Percentiles rank a stretch among this genome's conserved stretches.
Conservation (phyloP, 352 stramenopile genomes). For the Pythium rhizo-oryzae region DNA sequence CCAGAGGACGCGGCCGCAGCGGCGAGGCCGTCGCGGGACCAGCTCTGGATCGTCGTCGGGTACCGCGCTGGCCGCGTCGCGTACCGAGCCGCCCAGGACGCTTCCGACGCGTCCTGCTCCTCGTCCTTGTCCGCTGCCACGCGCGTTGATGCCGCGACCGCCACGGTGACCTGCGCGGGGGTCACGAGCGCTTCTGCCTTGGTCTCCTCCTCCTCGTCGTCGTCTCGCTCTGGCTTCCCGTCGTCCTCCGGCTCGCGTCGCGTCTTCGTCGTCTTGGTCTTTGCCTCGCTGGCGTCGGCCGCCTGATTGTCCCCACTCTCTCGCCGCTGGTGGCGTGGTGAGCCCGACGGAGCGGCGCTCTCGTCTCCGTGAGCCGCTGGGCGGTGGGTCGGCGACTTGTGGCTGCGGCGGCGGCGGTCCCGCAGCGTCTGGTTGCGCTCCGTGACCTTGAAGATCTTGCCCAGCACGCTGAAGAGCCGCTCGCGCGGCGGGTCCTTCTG, state of each 20-base stretch:
- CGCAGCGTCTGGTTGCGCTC: slow-evolving; percentile 58
- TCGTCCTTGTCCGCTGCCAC: not conserved
- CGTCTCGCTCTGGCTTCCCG: not conserved
- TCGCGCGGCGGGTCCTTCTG: slow-evolving; percentile 66
- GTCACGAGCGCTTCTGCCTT: too few relatives aligned
- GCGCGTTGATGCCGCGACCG: too few relatives aligned
- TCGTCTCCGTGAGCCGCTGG: too few relatives aligned
- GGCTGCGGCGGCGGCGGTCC: not conserved
- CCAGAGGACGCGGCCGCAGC: not conserved
- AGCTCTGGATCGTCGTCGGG: slow-evolving; percentile 49
- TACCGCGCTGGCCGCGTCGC: slow-evolving; percentile 29
- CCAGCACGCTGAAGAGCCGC: slow-evolving; percentile 72
- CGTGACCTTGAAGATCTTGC: slow-evolving; percentile 74
- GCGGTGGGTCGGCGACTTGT: not conserved
- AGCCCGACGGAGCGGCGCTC: too few relatives aligned
- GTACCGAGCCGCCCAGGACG: slow-evolving; percentile 1
- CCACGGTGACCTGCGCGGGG: not conserved
- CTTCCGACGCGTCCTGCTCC: not conserved
- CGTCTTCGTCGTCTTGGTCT: not conserved
- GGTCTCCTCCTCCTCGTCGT: not conserved
- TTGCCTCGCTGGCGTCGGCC: not conserved
- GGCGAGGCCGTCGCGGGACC: slow-evolving; percentile 21
- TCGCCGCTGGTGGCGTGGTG: not conserved
- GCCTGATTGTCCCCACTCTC: not conserved
- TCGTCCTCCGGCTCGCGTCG: not conserved